A percentile compares a stretch with the other conserved stretches of the same genome.
phyloP scores from a whole-genome alignment of 2,329 filamentous ascomycete species.

The Monosporascus sp. region DNA sequence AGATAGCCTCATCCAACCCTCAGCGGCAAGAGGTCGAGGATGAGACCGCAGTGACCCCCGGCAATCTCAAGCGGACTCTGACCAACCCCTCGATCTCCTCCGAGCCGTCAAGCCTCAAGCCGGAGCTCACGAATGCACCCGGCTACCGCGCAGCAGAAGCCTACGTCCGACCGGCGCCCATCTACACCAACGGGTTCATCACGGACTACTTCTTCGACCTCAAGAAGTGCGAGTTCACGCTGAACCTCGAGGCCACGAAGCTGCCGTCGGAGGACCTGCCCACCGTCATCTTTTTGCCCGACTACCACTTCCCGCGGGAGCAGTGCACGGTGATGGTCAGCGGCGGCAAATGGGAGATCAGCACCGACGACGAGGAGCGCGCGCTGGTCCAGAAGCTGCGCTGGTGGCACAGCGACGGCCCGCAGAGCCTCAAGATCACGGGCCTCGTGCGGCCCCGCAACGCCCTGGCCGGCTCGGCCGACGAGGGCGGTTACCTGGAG shows the following conservation, averaged over 20 bases:
- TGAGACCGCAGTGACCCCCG: conserved; percentile 60
- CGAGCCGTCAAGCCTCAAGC: conserved; percentile 42
- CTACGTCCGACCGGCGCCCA: conserved; percentile 79
- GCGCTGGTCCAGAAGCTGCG: conserved; percentile 68
- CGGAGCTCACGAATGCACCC: conserved; percentile 55
- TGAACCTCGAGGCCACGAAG: conserved; percentile 60
- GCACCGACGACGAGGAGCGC: conserved; percentile 63
- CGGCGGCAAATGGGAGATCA: conserved; percentile 86
- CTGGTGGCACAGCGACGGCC: conserved; percentile 90
- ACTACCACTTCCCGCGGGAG: conserved; percentile 83
- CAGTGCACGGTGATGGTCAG: conserved; percentile 68
- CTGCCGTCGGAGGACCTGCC: conserved; percentile 58
- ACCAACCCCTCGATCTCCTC: conserved; percentile 63
- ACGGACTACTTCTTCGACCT: conserved; percentile 76
- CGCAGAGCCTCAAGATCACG: conserved; percentile 71
- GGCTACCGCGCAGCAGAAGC: conserved; percentile 90
- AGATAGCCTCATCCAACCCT: conserved; percentile 27
- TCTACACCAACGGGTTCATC: conserved; percentile 67
- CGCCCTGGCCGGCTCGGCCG: conserved; percentile 51
- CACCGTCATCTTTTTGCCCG: conserved; percentile 80
- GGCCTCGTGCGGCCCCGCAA: conserved; percentile 65
- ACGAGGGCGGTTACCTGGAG: conserved; percentile 76
- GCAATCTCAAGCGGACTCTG: conserved; percentile 69
- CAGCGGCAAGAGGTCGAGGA: conserved; percentile 39
- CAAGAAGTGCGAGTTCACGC: conserved; percentile 67